Percentiles rank a stretch among this genome's conserved stretches.
Evolutionary conservation across 2,329 filamentous ascomycete species (phyloP).

Genomic region (Kalmusia sp.): DNA sequence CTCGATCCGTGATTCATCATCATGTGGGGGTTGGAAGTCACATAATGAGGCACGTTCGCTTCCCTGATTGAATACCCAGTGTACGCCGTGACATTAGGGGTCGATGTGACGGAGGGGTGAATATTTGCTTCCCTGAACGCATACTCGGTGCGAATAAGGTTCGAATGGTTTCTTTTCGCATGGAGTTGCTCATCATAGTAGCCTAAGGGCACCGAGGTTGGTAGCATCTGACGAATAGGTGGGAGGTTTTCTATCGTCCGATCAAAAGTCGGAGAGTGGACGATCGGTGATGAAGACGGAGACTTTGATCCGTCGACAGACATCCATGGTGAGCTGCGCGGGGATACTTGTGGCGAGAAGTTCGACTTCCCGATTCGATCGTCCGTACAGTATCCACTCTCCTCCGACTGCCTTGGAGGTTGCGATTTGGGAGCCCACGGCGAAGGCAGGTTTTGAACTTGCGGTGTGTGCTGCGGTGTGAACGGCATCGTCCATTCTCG

Average conservation of each 20-base stretch:
- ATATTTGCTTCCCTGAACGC: constrained; percentile 6
- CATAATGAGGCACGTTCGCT: constrained; percentile 10
- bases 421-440: constrained; percentile 22
- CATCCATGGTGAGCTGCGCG: constrained; percentile 49
- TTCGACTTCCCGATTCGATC: constrained; percentile 45
- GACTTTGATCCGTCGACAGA: constrained; percentile 48
- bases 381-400: constrained; percentile 53
- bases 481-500: constrained; percentile 9
- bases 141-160: constrained; percentile 20
- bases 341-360: constrained; percentile 50
- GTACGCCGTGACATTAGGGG: neutral
- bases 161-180: constrained; percentile 38
- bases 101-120: neutral
- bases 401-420: constrained; percentile 25
- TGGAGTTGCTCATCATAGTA: constrained; percentile 16
- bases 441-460: constrained; percentile 19
- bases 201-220: constrained; percentile 22
- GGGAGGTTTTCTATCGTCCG: neutral
- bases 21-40: neutral
- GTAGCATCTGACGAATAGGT: constrained; percentile 11
- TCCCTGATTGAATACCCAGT: constrained; percentile 7
- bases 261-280: constrained; percentile 16
- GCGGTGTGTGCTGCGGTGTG: constrained; percentile 21
- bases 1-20: neutral
- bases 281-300: constrained; percentile 18